phyloP scores from a whole-genome alignment of 2,329 filamentous ascomycete genomes.

The Cladorrhinum sp. region DNA sequence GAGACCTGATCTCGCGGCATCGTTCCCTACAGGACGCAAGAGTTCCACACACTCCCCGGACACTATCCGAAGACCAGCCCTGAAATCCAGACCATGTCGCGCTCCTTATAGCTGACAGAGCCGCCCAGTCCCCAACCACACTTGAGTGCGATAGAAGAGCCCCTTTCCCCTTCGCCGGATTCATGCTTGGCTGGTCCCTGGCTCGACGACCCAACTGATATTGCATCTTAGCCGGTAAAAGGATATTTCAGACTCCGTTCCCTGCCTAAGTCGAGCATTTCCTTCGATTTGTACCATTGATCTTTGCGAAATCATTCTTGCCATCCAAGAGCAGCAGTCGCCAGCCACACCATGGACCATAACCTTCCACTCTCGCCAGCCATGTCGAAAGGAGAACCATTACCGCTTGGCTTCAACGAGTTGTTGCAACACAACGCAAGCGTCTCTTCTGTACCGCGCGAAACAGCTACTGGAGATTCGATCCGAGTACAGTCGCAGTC shows the following conservation, averaged over 20 bases:
- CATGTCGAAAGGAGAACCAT: conserved; percentile 38
- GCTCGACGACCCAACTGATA: neutral
- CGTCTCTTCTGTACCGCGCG: conserved; percentile 26
- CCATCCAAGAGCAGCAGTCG: no score
- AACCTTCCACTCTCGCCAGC: conserved; percentile 45
- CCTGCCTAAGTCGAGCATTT: neutral
- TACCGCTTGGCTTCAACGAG: conserved; percentile 43
- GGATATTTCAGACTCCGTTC: neutral
- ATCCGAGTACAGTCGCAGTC: conserved; percentile 36
- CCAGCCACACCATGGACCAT: conserved; percentile 34
- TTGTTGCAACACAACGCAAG: conserved; percentile 44
- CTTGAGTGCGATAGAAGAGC: neutral
- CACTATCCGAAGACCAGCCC: conserved; percentile 8
- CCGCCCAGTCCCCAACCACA: neutral
- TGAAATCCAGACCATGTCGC: conserved; percentile 1
- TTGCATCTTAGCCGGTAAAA: neutral
- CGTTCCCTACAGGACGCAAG: conserved; percentile 8
- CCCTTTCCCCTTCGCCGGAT: neutral
- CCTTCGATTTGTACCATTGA: neutral
- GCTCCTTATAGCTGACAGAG: conserved; percentile 5
- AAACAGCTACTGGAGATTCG: conserved; percentile 29
- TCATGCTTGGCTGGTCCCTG: neutral
- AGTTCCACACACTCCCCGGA: conserved; percentile 12
- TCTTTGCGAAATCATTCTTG: neutral
- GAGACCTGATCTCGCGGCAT: conserved; percentile 17